phyloP scores from a whole-genome alignment of 2,329 filamentous ascomycete genomes.

The Xylariaceae sp. region DNA sequence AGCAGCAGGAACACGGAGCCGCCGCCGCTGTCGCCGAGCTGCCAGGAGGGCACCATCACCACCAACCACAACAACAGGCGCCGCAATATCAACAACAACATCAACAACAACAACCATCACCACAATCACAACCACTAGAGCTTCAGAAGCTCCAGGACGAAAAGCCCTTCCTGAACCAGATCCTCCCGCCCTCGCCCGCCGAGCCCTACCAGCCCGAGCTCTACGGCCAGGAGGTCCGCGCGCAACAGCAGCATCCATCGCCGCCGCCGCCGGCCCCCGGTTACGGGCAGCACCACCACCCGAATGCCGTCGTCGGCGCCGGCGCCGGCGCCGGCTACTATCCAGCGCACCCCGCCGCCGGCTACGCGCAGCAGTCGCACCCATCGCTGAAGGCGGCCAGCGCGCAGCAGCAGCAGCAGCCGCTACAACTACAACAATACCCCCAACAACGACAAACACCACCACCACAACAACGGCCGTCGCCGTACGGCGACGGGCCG shows the following conservation, averaged over 20 bases:
- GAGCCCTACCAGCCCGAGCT: background rate
- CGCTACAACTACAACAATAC: slow-evolving; percentile 5
- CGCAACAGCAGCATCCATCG: too few species aligned
- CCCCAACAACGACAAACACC: slow-evolving; percentile 5
- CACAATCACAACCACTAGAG: too few species aligned
- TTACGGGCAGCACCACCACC: too few species aligned
- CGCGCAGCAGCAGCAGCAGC: slow-evolving; percentile 1
- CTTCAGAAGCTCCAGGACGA: too few species aligned
- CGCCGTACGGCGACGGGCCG: too few species aligned
- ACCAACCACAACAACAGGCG: too few species aligned
- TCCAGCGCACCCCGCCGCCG: background rate
- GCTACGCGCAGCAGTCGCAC: background rate
- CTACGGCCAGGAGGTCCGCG: background rate
- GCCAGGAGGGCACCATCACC: too few species aligned
- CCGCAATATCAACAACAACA: too few species aligned
- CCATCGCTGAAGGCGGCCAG: background rate
- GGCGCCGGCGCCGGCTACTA: background rate
- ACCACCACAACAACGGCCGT: background rate
- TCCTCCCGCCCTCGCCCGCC: background rate
- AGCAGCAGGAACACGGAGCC: slow-evolving; percentile 5
- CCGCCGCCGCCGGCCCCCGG: too few species aligned
- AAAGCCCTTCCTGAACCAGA: slow-evolving; percentile 2
- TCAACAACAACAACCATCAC: too few species aligned
- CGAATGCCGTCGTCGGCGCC: background rate
- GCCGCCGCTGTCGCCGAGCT: too few species aligned